Conservation (phyloP, 768 basidiomycete species). For the Leccinum aurantiacum region DNA sequence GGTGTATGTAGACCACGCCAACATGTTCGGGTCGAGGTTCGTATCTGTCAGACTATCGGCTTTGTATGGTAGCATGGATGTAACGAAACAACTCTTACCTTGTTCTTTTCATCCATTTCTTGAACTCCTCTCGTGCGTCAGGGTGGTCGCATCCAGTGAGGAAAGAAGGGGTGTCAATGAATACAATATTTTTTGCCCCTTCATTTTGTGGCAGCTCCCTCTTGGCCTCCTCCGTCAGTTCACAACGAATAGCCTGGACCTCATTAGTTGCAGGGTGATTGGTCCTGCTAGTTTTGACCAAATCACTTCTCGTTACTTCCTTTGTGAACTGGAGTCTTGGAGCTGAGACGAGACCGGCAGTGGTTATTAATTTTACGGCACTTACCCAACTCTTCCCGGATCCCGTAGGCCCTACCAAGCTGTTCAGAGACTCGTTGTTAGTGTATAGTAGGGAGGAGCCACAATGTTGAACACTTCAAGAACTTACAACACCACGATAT, state of each 20-base stretch:
- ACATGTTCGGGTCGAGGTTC: neutral
- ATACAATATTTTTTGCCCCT: conserved; percentile 14
- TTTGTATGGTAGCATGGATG: too few species aligned
- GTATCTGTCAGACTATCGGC: neutral
- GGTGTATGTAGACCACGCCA: conserved; percentile 22
- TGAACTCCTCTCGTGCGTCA: conserved; percentile 10
- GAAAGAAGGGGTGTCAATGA: conserved; percentile 27
- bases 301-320: conserved; percentile 9
- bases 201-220: neutral
- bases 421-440: neutral
- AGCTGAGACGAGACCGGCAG: neutral
- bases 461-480: neutral
- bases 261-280: conserved; percentile 9
- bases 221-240: conserved; percentile 12
- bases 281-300: conserved; percentile 1
- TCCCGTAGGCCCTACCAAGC: conserved; percentile 21
- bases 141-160: conserved; percentile 8
- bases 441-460: neutral
- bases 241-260: conserved; percentile 17
- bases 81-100: neutral
- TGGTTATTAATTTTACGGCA: neutral
- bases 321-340: conserved; percentile 13
- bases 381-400: conserved; percentile 25
- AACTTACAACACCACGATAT: conserved; percentile 25
- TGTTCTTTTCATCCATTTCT: neutral